These are phyloP conservation scores for Harrya chromipes DNA, from an alignment of 768 basidiomycete species.

Conservation along the genomic window DNA sequence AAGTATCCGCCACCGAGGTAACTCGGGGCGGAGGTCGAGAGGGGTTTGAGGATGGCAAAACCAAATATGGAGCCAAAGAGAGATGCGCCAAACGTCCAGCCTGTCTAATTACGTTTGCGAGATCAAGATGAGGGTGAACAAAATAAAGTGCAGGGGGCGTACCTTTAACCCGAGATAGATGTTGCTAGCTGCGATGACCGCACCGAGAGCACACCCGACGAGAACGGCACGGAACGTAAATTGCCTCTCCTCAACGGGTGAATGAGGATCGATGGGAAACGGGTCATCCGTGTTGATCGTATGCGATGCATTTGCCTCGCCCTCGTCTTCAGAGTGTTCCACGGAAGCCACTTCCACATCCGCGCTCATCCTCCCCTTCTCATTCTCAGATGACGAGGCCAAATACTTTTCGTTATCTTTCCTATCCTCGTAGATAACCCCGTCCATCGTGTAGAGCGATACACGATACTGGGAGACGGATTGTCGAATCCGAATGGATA, in stretches of 20 bases:
- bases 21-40: slow-evolving; percentile 46
- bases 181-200: slow-evolving; percentile 57
- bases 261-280: slow-evolving; percentile 52
- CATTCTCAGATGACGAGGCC: neutral
- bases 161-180: slow-evolving; percentile 65
- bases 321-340: neutral
- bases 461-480: neutral
- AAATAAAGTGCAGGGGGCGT: neutral
- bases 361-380: neutral
- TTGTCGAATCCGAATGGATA: neutral
- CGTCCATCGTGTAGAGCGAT: neutral
- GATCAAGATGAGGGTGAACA: neutral
- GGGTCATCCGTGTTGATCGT: slow-evolving; percentile 34
- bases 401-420: neutral
- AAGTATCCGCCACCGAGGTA: slow-evolving; percentile 51
- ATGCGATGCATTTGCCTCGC: neutral
- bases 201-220: slow-evolving; percentile 50
- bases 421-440: neutral
- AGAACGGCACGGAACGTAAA: slow-evolving; percentile 51
- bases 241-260: slow-evolving; percentile 41
- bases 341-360: slow-evolving; percentile 2
- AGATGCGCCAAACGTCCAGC: slow-evolving; percentile 63
- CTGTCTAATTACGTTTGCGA: slow-evolving; percentile 36
- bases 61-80: slow-evolving; percentile 43
- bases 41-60: slow-evolving; percentile 56